Base-by-base conservation (phyloP, 2,329 filamentous ascomycete genomes). In the Epichloe coenophiala region DNA sequence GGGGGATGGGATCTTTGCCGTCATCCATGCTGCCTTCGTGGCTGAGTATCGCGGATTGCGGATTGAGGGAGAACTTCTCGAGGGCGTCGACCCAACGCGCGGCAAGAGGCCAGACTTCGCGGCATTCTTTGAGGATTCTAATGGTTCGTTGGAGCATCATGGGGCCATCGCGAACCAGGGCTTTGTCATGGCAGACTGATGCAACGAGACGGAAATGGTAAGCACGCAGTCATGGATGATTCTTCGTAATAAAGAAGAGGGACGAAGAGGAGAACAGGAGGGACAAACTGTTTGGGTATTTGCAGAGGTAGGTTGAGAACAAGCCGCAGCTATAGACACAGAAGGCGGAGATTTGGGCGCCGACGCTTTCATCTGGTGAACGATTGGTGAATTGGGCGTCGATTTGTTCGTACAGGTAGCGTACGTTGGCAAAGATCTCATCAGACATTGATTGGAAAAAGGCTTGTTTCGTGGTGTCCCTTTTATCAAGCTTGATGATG, bases 311-410 rank as follows among this genome's bases (percentile, higher is more conserved):
- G 3, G 69, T 70, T 5, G 74, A 70, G 50, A 78, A 68, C 23
- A 78, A 63, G 13, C 73, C 75, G 54, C 74, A 77, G n/a, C 68
- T 75, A 48, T 77, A 78, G 12, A 77, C 73, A 50, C 72, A 75
- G 55, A 78, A 78, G 1, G 73, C 72, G 15, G 74, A 69, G 66
- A 78, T 77, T 57, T 77, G 74, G 2, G 73, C 73, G 2, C 75
- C 75, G 15, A 75, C 68, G 37, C 71, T 71, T 53, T 75, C 73
- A 35, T 75, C 70, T 0, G 67, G 63, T 1, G 68, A 63, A 5
- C 71, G 67, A 4, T 68, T 65, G 13, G 68, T 68, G 52, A 76
- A 77, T 50, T 77, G 74, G 4, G 71, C 70, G 45, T 74, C 68
- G 15, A 77, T 70, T 53, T 77, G 75, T 45, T 74, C 67, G 53